Evolutionary conservation across 192 early-diverging fungal genomes (phyloP), one percentile per base, ranked within the genome.

Genomic region (Coemansia sp.): DNA sequence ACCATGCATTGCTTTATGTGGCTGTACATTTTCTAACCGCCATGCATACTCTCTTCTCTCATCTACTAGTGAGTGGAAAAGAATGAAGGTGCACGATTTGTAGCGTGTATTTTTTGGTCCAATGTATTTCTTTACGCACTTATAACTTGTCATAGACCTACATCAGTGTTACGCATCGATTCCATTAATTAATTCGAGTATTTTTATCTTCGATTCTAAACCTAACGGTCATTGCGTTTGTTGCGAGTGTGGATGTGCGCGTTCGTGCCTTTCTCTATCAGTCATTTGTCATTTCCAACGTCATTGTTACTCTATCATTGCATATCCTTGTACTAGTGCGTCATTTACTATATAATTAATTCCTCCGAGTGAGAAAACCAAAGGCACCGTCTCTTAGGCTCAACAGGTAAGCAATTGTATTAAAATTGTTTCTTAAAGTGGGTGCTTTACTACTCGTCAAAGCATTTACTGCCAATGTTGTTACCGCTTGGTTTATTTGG

Each of bases 1-100:
- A 59, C 56, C 56, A 59, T 59, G 56, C 56, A 59, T 34, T 33
- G 27, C 9, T 31, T 31, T 53, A n/a, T 5, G 17, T 35, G 56
- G 31, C 17, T 59, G n/a, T 59, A 59, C 56, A 59, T 14, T 59
- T 31, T 59, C 35, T 33, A 59, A 33, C 6, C 56, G 56, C 56
- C 56, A 36, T 59, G 33, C 56, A 59, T 59, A 36, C 19, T 36
- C 34, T 59, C n/a, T 16, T n/a, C 33, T 34, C 33, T n/a, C 34
- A 59, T 16, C 31, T 34, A 17, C 16, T 36, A 56, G 53, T 16
- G 53, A 34, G 6, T 27, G 44, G n/a, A n/a, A 17, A 46, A 46
- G 8, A 21, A 19, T 19, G 19, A 21, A 19, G n/a, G 9, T 48
- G 5, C 27, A 31, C 24, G 11, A 31, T 53, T 59, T 59, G 34